These are phyloP conservation scores for Platanthera zijinensis DNA, from an alignment of 106 monocot genomes.

Conservation along the genomic window DNA sequence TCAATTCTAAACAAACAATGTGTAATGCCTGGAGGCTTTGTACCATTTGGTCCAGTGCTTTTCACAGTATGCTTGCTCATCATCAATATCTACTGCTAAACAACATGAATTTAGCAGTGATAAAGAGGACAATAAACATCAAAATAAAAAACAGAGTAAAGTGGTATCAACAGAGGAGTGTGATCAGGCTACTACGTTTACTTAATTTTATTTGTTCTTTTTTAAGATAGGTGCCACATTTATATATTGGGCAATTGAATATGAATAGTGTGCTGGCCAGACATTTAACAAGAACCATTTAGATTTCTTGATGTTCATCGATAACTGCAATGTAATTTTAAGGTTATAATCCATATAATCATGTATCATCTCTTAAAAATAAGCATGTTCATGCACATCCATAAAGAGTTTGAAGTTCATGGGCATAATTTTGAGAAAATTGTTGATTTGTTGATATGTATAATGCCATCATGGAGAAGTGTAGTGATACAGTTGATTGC, in stretches of 20 bases:
- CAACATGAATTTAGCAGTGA: slow-evolving; percentile 29
- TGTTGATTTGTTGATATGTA: slow-evolving; percentile 12
- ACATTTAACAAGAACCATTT: slow-evolving; percentile 85
- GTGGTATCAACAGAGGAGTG: slow-evolving; percentile 96
- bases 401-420: not conserved
- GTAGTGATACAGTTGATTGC: slow-evolving; percentile 92
- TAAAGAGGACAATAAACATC: slow-evolving; percentile 33
- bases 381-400: not conserved
- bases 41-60: slow-evolving; percentile 51
- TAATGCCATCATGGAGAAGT: slow-evolving; percentile 97
- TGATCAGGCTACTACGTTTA: slow-evolving; percentile 41
- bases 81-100: slow-evolving; percentile 40
- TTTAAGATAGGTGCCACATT: slow-evolving; percentile 47
- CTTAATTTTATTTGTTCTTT: not conserved
- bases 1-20: slow-evolving; percentile 8
- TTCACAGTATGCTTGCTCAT: slow-evolving; percentile 30
- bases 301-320: slow-evolving; percentile 60
- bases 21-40: slow-evolving; percentile 17
- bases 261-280: slow-evolving; percentile 91
- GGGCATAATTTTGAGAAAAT: not conserved
- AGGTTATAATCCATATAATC: slow-evolving; percentile 29
- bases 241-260: slow-evolving; percentile 99
- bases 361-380: too few species aligned
- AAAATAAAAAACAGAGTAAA: slow-evolving; percentile 42
- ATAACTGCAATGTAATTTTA: slow-evolving; percentile 95